A percentile compares a stretch with the other conserved stretches of the same genome.
phyloP scores from a whole-genome alignment of 352 stramenopile species.

The Pythium volutum region DNA sequence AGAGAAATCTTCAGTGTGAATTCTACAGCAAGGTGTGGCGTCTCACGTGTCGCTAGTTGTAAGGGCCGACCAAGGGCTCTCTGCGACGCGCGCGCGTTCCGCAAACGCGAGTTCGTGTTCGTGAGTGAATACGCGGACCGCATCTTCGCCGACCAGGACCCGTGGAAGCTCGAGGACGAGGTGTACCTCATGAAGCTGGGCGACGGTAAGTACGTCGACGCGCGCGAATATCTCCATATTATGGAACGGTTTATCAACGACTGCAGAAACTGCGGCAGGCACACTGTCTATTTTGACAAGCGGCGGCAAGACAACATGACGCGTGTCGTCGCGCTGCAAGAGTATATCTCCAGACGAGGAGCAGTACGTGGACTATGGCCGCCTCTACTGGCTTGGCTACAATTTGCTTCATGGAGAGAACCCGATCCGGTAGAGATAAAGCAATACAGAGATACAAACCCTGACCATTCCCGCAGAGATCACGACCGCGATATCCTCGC shows the following conservation, averaged over 20 bases:
- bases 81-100: constrained; percentile 27
- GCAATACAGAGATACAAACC: neutral
- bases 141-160: constrained; percentile 33
- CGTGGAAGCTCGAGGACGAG: constrained; percentile 66
- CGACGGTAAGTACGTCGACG: constrained; percentile 73
- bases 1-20: neutral
- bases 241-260: constrained; percentile 82
- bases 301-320: constrained; percentile 41
- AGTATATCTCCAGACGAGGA: constrained; percentile 62
- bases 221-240: constrained; percentile 39
- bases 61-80: constrained; percentile 53
- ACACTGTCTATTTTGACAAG: constrained; percentile 82
- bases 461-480: constrained; percentile 39
- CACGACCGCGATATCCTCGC: constrained; percentile 55
- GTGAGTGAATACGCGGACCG: constrained; percentile 31
- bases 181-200: constrained; percentile 72
- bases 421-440: constrained; percentile 40
- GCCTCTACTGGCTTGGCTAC: constrained; percentile 80
- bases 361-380: constrained; percentile 79
- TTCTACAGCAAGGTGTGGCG: constrained; percentile 32
- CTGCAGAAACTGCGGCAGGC: constrained; percentile 44
- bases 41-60: constrained; percentile 40
- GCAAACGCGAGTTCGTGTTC: constrained; percentile 25
- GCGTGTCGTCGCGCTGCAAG: constrained; percentile 52
- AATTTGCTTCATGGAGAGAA: constrained; percentile 61